phyloP scores from a whole-genome alignment of 257 asterid species.

The Cruciata laevipes region DNA sequence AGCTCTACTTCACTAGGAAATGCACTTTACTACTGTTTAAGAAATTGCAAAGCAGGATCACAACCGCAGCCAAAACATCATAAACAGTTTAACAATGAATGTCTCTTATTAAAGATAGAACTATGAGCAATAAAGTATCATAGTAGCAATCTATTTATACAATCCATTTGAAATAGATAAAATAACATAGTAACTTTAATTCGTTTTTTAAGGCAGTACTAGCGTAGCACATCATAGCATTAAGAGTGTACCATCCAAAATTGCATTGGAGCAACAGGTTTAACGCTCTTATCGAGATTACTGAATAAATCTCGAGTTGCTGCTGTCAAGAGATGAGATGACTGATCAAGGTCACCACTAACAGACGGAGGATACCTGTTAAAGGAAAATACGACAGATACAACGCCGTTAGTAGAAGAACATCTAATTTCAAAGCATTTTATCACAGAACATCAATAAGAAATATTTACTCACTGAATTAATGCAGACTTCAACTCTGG shows the following conservation, averaged over 20 bases:
- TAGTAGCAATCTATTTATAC: not conserved
- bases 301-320: slow-evolving; percentile 84
- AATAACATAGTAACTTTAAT: no score
- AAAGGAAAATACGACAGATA: slow-evolving; percentile 18
- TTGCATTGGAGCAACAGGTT: slow-evolving; percentile 92
- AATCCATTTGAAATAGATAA: not conserved
- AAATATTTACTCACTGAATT: slow-evolving; percentile 46
- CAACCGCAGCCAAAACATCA: not conserved
- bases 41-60: no score
- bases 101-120: not conserved
- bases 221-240: not conserved
- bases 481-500: slow-evolving; percentile 91
- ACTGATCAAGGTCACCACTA: slow-evolving; percentile 61
- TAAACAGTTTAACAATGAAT: not conserved
- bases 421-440: slow-evolving; percentile 9
- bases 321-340: slow-evolving; percentile 77
- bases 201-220: no score
- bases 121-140: not conserved
- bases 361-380: slow-evolving; percentile 70
- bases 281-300: slow-evolving; percentile 82
- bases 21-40: not conserved
- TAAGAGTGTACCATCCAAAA: slow-evolving; percentile 68
- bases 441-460: not conserved
- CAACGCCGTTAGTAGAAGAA: slow-evolving; percentile 11
- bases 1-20: not conserved